phyloP scores from a whole-genome alignment of 202 grass and related monocot species.

The Dendrocalamus latiflorus region DNA sequence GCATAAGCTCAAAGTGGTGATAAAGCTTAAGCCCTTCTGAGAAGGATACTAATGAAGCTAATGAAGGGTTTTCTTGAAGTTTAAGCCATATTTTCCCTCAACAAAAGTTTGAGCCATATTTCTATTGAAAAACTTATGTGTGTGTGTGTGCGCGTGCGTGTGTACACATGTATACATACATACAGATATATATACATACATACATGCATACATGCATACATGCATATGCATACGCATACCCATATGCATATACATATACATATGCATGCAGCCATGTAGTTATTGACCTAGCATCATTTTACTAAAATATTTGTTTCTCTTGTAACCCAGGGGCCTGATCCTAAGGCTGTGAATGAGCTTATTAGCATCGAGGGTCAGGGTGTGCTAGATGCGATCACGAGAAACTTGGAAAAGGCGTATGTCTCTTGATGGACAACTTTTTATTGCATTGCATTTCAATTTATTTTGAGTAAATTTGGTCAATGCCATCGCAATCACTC shows the following conservation, averaged over 20 bases:
- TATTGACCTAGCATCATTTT: background rate
- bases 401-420: slow-evolving; percentile 71
- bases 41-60: background rate
- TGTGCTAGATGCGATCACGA: slow-evolving; percentile 49
- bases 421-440: slow-evolving; percentile 22
- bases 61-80: background rate
- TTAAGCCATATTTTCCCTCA: background rate
- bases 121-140: background rate
- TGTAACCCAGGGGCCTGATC: slow-evolving; percentile 68
- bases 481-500: too few species aligned
- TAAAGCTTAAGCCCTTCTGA: background rate
- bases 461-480: background rate
- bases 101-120: background rate
- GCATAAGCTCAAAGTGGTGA: background rate
- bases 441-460: background rate
- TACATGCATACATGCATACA: too few species aligned
- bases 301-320: slow-evolving; percentile 21
- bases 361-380: slow-evolving; percentile 67
- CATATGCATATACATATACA: background rate
- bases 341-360: slow-evolving; percentile 71
- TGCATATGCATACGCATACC: too few species aligned
- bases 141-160: too few species aligned
- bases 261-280: background rate
- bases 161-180: too few species aligned
- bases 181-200: too few species aligned